phyloP scores from a whole-genome alignment of 1,284 basidiomycete genomes.

The Rhodotorula sp. region DNA sequence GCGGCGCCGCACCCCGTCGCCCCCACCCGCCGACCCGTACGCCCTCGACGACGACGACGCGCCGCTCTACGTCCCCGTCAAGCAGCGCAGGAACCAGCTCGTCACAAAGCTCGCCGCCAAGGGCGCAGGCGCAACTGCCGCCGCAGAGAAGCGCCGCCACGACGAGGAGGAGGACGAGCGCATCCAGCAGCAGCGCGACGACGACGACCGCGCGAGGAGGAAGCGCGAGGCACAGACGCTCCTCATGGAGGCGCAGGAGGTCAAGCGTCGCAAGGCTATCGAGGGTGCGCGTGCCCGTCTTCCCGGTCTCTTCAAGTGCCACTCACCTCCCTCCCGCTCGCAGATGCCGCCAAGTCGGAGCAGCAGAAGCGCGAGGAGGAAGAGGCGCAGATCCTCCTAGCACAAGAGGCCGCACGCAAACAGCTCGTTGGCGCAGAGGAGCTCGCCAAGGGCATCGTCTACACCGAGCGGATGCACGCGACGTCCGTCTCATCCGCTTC shows the following conservation, averaged over 20 bases:
- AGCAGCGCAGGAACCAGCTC: slow-evolving; percentile 78
- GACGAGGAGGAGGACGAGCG: slow-evolving; percentile 56
- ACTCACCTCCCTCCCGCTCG: background rate
- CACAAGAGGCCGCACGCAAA: slow-evolving; percentile 78
- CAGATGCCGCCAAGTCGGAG: slow-evolving; percentile 82
- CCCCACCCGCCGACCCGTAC: slow-evolving; percentile 25
- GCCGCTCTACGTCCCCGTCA: slow-evolving; percentile 74
- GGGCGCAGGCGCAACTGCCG: slow-evolving; percentile 48
- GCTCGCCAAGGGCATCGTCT: slow-evolving; percentile 87
- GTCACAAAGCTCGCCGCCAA: slow-evolving; percentile 66
- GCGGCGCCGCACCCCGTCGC: slow-evolving; percentile 28
- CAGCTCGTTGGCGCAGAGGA: slow-evolving; percentile 92
- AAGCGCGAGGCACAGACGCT: slow-evolving; percentile 76
- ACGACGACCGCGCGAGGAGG: slow-evolving; percentile 69
- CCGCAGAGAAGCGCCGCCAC: slow-evolving; percentile 60
- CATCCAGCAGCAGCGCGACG: slow-evolving; percentile 56
- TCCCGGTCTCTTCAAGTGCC: background rate
- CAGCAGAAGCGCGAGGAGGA: slow-evolving; percentile 81
- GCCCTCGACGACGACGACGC: slow-evolving; percentile 29
- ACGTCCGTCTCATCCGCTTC: slow-evolving; percentile 59
- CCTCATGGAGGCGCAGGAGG: slow-evolving; percentile 87
- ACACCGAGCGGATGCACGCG: slow-evolving; percentile 81
- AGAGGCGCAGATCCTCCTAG: slow-evolving; percentile 86
- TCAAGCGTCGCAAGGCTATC: slow-evolving; percentile 73
- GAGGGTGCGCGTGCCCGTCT: slow-evolving; percentile 64